Conservation (phyloP, 768 basidiomycete species). For the Clitopilus hobsonii region DNA sequence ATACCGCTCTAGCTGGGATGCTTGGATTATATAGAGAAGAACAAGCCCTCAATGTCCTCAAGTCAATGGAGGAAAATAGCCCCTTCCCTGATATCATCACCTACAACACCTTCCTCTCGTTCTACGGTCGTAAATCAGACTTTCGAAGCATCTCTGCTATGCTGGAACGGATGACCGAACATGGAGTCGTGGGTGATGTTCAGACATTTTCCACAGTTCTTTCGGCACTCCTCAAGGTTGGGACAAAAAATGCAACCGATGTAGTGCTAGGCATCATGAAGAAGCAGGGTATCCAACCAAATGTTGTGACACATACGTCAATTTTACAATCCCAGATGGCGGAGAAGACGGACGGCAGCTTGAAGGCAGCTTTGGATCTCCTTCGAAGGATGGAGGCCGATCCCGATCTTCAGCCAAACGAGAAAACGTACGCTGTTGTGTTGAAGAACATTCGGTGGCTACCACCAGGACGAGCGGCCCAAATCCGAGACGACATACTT, state of each 20-base stretch:
- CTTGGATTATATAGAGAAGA: constrained; percentile 37
- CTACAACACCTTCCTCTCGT: constrained; percentile 76
- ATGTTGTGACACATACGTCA: constrained; percentile 70
- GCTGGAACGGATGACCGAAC: constrained; percentile 52
- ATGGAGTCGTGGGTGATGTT: constrained; percentile 64
- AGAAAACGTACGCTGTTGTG: constrained; percentile 80
- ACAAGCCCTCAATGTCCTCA: constrained; percentile 38
- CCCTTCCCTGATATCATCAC: constrained; percentile 69
- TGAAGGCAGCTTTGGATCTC: constrained; percentile 65
- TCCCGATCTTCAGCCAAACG: constrained; percentile 51
- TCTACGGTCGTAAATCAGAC: constrained; percentile 60
- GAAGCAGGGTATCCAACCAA: constrained; percentile 68
- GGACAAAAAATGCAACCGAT: constrained; percentile 60
- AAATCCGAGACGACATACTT: constrained; percentile 46
- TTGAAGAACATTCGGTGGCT: constrained; percentile 62
- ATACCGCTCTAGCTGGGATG: constrained; percentile 70
- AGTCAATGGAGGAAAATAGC: constrained; percentile 40
- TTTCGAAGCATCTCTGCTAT: constrained; percentile 54
- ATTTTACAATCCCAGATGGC: constrained; percentile 75
- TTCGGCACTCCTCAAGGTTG: constrained; percentile 66
- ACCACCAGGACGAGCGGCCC: constrained; percentile 35
- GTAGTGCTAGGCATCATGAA: constrained; percentile 71
- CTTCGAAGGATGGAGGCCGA: constrained; percentile 71
- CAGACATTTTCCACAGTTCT: constrained; percentile 87
- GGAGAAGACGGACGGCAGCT: constrained; percentile 43